phyloP scores from a whole-genome alignment of 2,329 filamentous ascomycete species.

The Thielaviopsis cerberus region DNA sequence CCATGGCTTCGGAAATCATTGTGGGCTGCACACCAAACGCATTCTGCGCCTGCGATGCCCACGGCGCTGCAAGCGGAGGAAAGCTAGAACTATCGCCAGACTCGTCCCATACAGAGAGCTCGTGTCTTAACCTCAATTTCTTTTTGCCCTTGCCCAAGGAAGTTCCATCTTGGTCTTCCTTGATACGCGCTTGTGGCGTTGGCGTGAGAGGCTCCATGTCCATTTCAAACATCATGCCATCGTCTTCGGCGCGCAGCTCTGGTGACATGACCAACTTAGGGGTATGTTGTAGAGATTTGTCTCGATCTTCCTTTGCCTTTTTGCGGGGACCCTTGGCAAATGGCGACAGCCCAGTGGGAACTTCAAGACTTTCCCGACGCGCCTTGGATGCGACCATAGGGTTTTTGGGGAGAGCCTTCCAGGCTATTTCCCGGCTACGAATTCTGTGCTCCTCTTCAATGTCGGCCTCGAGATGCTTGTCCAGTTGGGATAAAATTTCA shows the following conservation, averaged over 20 bases:
- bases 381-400: slow-evolving; percentile 31
- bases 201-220: slow-evolving; percentile 6
- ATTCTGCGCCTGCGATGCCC: slow-evolving; percentile 1
- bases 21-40: background rate
- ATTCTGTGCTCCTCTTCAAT: slow-evolving; percentile 51
- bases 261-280: background rate
- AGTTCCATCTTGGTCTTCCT: background rate
- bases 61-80: slow-evolving; percentile 2
- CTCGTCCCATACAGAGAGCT: background rate
- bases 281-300: background rate
- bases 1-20: slow-evolving; percentile 9
- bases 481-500: slow-evolving; percentile 36
- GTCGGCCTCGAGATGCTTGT: slow-evolving; percentile 42
- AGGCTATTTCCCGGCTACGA: slow-evolving; percentile 59
- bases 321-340: slow-evolving; percentile 25
- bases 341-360: slow-evolving; percentile 13
- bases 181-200: background rate
- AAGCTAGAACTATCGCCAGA: background rate
- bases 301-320: slow-evolving; percentile 23
- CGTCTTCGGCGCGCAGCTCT: background rate
- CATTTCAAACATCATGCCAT: slow-evolving; percentile 10
- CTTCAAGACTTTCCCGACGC: background rate
- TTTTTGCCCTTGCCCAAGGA: background rate
- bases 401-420: slow-evolving; percentile 39
- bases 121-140: background rate